Evolutionary conservation across 2,329 filamentous ascomycete species (phyloP), one percentile per base, ranked within the genome.

Genomic region (Exophiala phaeomuriformis): DNA sequence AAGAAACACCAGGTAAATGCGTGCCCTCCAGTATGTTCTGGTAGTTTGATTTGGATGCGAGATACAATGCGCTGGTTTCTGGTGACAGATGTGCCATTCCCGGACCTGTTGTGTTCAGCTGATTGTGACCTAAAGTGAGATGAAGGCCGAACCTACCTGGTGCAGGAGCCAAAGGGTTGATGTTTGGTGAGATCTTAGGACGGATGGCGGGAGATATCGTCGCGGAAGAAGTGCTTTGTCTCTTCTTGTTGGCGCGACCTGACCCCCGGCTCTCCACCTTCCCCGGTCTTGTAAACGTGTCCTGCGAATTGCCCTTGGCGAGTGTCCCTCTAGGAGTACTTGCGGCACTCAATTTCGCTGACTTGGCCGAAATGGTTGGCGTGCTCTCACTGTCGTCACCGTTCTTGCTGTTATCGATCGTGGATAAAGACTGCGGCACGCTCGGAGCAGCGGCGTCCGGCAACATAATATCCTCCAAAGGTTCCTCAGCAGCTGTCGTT

Each of bases 21-120:
- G 90, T 97, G 46, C 93, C 93, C 68, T 97, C 93, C 7, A 98
- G 73, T 36, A 98, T 93, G 64, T 96, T 95, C 65, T 97, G 91
- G 65, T 98, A 98, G 66, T 98, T 98, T 1, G 91, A 97, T 68
- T 97, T 97, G 10, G 88, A 89, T 35, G 90, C 88, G 30, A 98
- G 78, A 42, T 97, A 79, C 30, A 89, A 78, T n/a, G 83, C 81
- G 53, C 82, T 82, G 2, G 77, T 77, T 48, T 83, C 79, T 35
- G 79, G 76, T 19, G 79, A 73, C 10, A 80, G 67, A 35, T 71
- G 71, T 71, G 63, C 59, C 61, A 65, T 65, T 30, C 54, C 56
- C 30, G 39, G 44, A 46, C 39, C 57, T 62, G 44, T 10, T 35
- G 12, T 28, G 12, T 50, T 61, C 32, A 60, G 60, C 56, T 49